phyloP scores from a whole-genome alignment of 2,329 filamentous ascomycete genomes.

The Arthroderma uncinatum region DNA sequence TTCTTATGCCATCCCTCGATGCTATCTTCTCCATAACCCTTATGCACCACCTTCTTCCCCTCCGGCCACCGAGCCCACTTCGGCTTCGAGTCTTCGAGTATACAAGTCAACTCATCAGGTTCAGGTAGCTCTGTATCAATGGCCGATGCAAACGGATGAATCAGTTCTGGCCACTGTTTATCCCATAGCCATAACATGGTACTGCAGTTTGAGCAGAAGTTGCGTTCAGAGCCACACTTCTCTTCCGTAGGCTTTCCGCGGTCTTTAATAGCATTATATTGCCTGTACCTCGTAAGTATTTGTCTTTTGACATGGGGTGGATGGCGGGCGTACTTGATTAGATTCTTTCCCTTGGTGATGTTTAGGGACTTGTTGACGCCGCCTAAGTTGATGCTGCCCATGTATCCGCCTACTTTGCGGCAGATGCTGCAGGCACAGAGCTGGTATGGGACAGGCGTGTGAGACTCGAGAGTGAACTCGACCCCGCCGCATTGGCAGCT shows the following conservation, averaged over 20 bases:
- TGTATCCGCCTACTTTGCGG: conserved; percentile 38
- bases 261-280: conserved; percentile 37
- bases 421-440: conserved; percentile 42
- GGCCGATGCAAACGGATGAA: conserved; percentile 41
- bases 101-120: conserved; percentile 39
- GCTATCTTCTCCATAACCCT: conserved; percentile 30
- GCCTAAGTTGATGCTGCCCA: conserved; percentile 38
- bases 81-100: conserved; percentile 36
- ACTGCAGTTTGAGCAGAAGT: conserved; percentile 39
- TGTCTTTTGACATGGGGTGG: neutral
- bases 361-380: conserved; percentile 35
- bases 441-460: conserved; percentile 40
- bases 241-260: conserved; percentile 32
- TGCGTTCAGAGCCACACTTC: conserved; percentile 35
- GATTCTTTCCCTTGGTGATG: conserved; percentile 32
- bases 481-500: conserved; percentile 41
- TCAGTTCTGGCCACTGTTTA: conserved; percentile 37
- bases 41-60: conserved; percentile 35
- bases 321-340: conserved; percentile 32
- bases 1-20: conserved; percentile 40
- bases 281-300: conserved; percentile 21
- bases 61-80: conserved; percentile 39
- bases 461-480: conserved; percentile 37
- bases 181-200: conserved; percentile 41
- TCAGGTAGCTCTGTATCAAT: conserved; percentile 38